phyloP scores from a whole-genome alignment of 352 stramenopile species.

The Phytophthora pseudosyringae region DNA sequence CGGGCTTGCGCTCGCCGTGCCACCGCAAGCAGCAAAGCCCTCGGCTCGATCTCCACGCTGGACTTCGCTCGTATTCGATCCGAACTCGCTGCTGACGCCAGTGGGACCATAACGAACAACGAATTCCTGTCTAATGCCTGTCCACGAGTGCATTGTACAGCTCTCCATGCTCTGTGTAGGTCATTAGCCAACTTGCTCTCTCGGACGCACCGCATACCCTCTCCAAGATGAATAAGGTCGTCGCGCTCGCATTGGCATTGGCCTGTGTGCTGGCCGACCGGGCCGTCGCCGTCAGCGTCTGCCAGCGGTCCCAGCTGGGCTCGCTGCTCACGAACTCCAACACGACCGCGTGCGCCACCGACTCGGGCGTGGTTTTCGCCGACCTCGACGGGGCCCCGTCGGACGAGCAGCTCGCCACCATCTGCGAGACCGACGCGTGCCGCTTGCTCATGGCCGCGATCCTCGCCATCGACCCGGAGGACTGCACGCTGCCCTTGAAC shows the following conservation, averaged over 20 bases:
- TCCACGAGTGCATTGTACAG: neutral
- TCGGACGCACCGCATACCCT: constrained; percentile 3
- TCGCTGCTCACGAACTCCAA: constrained; percentile 41
- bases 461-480: constrained; percentile 37
- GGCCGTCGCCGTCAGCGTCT: constrained; percentile 21
- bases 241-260: constrained; percentile 14
- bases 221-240: constrained; percentile 16
- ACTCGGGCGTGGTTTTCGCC: constrained; percentile 34
- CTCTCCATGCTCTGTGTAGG: neutral
- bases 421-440: constrained; percentile 41
- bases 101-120: constrained; percentile 12
- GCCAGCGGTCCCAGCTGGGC: constrained; percentile 32
- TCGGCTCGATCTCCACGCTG: constrained; percentile 1
- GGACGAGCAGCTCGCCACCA: constrained; percentile 33
- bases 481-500: constrained; percentile 45
- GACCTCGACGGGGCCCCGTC: constrained; percentile 28
- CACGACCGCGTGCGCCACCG: constrained; percentile 34
- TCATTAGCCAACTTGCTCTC: constrained; percentile 20
- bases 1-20: neutral
- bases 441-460: constrained; percentile 42
- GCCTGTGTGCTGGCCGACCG: neutral
- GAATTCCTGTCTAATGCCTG: too few species aligned
- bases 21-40: neutral
- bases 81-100: constrained; percentile 23
- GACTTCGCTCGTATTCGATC: constrained; percentile 10